Base-by-base conservation (phyloP, 768 basidiomycete genomes). In the Leucocoprinus birnbaumii region DNA sequence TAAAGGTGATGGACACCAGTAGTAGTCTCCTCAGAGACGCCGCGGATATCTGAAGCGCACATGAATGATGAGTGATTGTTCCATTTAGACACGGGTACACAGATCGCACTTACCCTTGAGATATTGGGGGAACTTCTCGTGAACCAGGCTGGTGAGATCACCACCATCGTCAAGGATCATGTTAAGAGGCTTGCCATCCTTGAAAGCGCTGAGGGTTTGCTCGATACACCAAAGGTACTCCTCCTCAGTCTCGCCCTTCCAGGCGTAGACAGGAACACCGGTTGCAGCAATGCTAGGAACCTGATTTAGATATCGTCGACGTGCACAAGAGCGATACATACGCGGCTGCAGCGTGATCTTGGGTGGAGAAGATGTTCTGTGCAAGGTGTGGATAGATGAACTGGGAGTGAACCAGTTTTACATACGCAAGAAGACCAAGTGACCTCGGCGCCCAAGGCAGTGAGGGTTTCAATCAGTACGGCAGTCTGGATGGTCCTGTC, bases 241-340 rank as follows among this genome's bases (percentile, higher is more conserved):
- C 73, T 98, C 97, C 69, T 98, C 97, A 44, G 95, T 95, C 80
- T 99, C 97, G 54, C 97, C 97, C 79, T 99, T 99, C 97, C 97
- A 99, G 40, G 97, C 97, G 67, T 86, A 99, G 65, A 98, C 97
- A 61, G 97, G 97, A 53, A 98, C 91, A 62, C 96, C 96, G 57
- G 97, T 98, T 16, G 94, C 96, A 61, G 96, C 96, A 61, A 98
- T 98, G 61, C 91, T 93, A 64, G 31, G 19, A 53, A 42, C 21
- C 47, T 21, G 51, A 35, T 59, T 31, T 42, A 44, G 45, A 53
- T 18, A 13, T 21, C 14, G 10, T 43, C 24, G 19, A 11, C 26
- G n/a, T 7, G 57, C 52, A 38, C 53, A 10, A 11, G 35, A 10
- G 26, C 38, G 45, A 38, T 42, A 56, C 87, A 66, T 70, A 92